phyloP scores from a whole-genome alignment of 2,329 filamentous ascomycete genomes.

The Knufia petricola region DNA sequence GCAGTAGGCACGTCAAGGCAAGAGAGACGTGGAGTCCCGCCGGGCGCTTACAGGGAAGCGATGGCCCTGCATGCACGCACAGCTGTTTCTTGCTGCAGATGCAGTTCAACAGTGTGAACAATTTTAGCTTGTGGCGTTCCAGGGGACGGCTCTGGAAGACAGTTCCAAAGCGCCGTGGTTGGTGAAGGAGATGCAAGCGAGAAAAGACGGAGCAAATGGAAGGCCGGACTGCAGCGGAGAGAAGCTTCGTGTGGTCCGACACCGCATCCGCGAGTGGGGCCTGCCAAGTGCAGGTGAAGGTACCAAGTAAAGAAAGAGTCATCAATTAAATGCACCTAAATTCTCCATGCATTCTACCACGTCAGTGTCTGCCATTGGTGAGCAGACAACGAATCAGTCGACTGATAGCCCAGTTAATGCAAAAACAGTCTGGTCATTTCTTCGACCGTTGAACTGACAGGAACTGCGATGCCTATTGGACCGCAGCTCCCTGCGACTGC shows the following conservation, averaged over 20 bases:
- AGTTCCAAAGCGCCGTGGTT: too few relatives aligned
- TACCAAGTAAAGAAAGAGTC: not conserved
- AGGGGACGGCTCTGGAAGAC: too few relatives aligned
- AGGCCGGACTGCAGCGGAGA: too few relatives aligned
- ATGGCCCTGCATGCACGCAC: conserved; percentile 6
- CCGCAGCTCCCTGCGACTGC: conserved; percentile 30
- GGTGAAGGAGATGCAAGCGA: too few relatives aligned
- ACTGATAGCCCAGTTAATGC: not conserved
- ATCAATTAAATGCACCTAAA: not conserved
- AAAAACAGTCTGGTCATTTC: not conserved
- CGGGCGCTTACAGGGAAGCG: conserved; percentile 2
- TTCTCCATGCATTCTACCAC: not conserved
- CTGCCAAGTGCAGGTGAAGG: not conserved
- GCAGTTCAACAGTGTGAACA: not conserved
- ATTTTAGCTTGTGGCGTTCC: too few relatives aligned
- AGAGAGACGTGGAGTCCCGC: not conserved
- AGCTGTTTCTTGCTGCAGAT: not conserved
- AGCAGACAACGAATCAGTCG: not conserved
- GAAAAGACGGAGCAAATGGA: too few relatives aligned
- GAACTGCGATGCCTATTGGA: conserved; percentile 25
- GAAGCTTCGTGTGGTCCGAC: too few relatives aligned
- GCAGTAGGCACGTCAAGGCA: not conserved
- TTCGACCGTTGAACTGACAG: not conserved
- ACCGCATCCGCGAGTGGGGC: too few relatives aligned
- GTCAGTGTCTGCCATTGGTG: not conserved